Evolutionary conservation across 2,329 filamentous ascomycete species (phyloP), one percentile per base, ranked within the genome.

Genomic region (Phialocephala subalpina): DNA sequence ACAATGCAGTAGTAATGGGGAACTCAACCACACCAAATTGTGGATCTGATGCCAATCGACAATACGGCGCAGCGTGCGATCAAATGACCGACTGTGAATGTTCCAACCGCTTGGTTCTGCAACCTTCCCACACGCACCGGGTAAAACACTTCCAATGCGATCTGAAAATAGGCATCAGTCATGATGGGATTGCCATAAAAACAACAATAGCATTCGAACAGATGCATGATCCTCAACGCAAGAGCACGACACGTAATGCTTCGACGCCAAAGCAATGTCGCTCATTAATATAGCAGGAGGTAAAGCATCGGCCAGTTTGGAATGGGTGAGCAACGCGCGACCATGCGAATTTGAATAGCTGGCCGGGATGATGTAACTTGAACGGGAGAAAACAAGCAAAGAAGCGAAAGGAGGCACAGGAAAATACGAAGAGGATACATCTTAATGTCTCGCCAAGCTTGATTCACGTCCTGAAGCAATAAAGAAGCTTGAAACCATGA

Each of bases 131-230:
- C 49, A 53, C 49, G 25, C 14, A 29, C 18, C 29, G 22, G 49
- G 49, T 22, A 53, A n/a, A 22, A 29, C 14, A 53, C 14, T 53
- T 11, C 22, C 27, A 53, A 29, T 18, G 49, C 49, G 5, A 27
- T 53, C 49, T 49, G 25, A 53, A 33, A 53, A 53, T 53, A 53
- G 22, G 45, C 18, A 1, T 53, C 27, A 53, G 49, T 53, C 49
- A 33, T 53, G 25, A 53, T 53, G 49, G 18, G 14, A 16, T 12
- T 27, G 25, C 49, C 14, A 53, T 16, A 20, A 22, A 4, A 53
- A 53, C 27, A 53, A 53, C 49, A 29, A 29, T 18, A 9, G 29
- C 4, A 29, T n/a, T 53, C 12, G 11, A 53, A 18, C 3, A 16
- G 25, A 12, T 53, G 49, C 49, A 53, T 18, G 25, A 53, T 53